phyloP scores from a whole-genome alignment of 2,329 filamentous ascomycete species.

The Fusarium buxicola region DNA sequence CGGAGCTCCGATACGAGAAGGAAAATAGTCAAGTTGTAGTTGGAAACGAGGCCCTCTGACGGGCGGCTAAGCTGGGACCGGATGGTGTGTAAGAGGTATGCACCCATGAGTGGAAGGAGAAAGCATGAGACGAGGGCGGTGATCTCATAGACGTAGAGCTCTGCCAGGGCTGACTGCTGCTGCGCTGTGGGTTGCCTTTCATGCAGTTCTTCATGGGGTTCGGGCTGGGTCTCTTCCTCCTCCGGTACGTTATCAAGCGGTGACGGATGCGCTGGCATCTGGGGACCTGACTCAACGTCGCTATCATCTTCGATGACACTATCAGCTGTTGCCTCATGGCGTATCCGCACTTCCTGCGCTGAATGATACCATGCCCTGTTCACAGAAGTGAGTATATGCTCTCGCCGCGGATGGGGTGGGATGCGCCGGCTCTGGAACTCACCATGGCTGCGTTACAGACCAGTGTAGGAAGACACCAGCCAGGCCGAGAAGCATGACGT shows the following conservation, averaged over 20 bases:
- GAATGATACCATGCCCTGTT: conserved; percentile 73
- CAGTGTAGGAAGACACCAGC: conserved; percentile 91
- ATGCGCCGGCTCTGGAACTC: conserved; percentile 45
- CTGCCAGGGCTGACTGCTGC: conserved; percentile 61
- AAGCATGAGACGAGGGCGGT: conserved; percentile 84
- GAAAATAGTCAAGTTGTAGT: conserved; percentile 94
- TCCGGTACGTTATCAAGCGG: conserved; percentile 60
- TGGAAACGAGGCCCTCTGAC: conserved; percentile 87
- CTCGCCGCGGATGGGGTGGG: background rate
- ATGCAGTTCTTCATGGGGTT: conserved; percentile 26
- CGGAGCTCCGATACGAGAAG: conserved; percentile 87
- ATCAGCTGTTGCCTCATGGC: conserved; percentile 58
- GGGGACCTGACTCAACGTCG: conserved; percentile 51
- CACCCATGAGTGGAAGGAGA: conserved; percentile 79
- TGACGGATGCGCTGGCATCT: conserved; percentile 30
- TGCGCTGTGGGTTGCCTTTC: conserved; percentile 31
- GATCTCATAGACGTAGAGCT: conserved; percentile 80
- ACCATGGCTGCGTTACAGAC: conserved; percentile 93
- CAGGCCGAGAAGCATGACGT: conserved; percentile 82
- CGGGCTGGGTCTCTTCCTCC: conserved; percentile 45
- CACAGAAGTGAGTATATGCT: conserved; percentile 14
- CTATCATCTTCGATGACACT: conserved; percentile 59
- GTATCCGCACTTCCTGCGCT: conserved; percentile 71
- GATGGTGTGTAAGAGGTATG: conserved; percentile 85
- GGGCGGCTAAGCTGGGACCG: conserved; percentile 83